Base-by-base conservation (phyloP, 768 basidiomycete genomes). In the Gymnopilus junonius region DNA sequence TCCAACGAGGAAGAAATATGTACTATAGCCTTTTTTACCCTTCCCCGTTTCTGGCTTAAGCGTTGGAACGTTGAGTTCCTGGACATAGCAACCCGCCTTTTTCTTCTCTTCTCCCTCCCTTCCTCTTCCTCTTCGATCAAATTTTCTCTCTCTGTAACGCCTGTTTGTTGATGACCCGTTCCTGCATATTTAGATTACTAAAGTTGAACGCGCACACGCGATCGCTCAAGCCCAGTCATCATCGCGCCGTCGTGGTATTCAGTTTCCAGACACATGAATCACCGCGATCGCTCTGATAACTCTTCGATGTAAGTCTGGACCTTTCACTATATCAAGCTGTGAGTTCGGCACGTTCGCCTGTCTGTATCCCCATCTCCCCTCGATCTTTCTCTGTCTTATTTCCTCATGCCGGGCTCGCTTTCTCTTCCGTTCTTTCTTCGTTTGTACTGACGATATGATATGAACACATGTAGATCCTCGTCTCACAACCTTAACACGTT, bases 261-360 rank as follows among this genome's bases (percentile, higher is more conserved):
- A 55, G 34, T 55, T 39, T 40, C 54, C 54, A 55, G 54, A 55
- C 54, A 55, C 40, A 14, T 40, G 31, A 29, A 27, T 40, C 54
- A 37, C 21, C 37, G 37, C 54, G 54, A 55, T 55, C 54, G 35
- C 14, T 12, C 17, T 29, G 11, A 46, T 46, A 25, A 17, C 5
- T 27, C 25, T 51, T 31, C 48, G 31, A 51, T 54, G 69, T 70
- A 58, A 66, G 66, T 63, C 55, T 46, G 45, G 35, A 35, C 40
- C 21, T 14, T 34, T 39, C 17, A 46, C 48, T 40, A 2, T 23
- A 8, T 48, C 40, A 10, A 4, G 8, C 20, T 25, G 7, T 25
- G 11, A 21, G 20, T 46, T 46, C 23, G 20, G 23, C 8, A 21
- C 25, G 20, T 4, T 11, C 21, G 23, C 2, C 7, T 29, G n/a